Percentiles rank a stretch among this genome's conserved stretches.
These are phyloP conservation scores for Microcyclospora pomicola DNA, from an alignment of 2,329 filamentous ascomycete species.

Conservation along the genomic window DNA sequence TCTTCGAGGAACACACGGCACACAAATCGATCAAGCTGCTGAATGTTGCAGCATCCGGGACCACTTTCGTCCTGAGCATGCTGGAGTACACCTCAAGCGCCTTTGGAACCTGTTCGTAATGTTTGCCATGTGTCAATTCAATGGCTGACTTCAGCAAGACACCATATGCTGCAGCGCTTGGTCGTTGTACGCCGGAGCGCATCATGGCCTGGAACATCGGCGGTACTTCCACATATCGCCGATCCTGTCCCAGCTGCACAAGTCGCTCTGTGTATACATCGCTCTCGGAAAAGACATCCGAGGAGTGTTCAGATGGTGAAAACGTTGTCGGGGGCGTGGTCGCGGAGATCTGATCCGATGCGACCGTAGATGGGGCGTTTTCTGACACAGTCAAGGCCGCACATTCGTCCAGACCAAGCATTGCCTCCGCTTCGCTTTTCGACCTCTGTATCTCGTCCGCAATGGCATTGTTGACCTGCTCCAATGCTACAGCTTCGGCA, in stretches of 20 bases:
- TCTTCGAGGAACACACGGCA: constrained; percentile 66
- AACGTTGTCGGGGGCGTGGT: constrained; percentile 15
- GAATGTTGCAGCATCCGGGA: constrained; percentile 74
- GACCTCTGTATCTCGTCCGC: constrained; percentile 59
- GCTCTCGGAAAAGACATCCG: constrained; percentile 44
- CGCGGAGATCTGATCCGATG: constrained; percentile 7
- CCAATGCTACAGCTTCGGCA: constrained; percentile 45
- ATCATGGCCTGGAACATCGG: constrained; percentile 84
- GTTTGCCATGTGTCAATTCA: constrained; percentile 61
- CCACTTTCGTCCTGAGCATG: constrained; percentile 77
- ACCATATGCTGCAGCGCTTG: constrained; percentile 81
- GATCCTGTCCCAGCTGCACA: constrained; percentile 53
- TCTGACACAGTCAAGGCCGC: neutral
- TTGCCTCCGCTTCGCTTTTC: constrained; percentile 33
- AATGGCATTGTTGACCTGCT: constrained; percentile 73
- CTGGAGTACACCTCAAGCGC: constrained; percentile 90
- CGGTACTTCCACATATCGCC: constrained; percentile 76
- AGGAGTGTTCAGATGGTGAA: constrained; percentile 16
- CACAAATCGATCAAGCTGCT: constrained; percentile 74
- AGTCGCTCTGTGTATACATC: constrained; percentile 68
- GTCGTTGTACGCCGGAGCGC: constrained; percentile 62
- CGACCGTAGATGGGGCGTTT: neutral
- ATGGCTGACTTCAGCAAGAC: constrained; percentile 75
- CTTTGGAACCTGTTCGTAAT: constrained; percentile 70
- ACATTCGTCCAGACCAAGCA: constrained; percentile 5